Conservation (phyloP, 2,329 filamentous ascomycete genomes). For the Colletotrichum australisinense region DNA sequence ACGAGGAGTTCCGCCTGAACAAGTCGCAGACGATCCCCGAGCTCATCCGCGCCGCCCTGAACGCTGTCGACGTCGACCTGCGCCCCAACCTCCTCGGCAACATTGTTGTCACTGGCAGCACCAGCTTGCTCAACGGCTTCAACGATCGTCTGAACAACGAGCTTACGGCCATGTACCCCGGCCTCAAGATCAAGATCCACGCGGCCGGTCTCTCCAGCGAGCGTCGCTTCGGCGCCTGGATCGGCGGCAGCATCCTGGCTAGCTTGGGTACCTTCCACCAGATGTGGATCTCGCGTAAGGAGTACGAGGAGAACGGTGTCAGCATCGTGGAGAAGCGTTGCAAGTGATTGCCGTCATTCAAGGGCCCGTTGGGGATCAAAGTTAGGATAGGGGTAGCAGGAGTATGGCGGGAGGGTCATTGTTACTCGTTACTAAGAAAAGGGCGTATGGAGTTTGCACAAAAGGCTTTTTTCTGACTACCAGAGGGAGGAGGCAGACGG, state of each 20-base stretch:
- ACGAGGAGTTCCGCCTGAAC: constrained; percentile 57
- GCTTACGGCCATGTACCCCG: constrained; percentile 83
- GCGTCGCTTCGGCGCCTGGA: constrained; percentile 92
- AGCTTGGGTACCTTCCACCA: constrained; percentile 98
- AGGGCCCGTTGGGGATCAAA: not conserved
- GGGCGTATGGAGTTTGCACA: constrained; percentile 34
- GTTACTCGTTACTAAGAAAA: constrained; percentile 19
- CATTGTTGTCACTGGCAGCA: constrained; percentile 92
- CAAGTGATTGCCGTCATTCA: constrained; percentile 68
- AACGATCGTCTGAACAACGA: constrained; percentile 91
- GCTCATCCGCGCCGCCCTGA: constrained; percentile 81
- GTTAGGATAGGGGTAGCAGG: constrained; percentile 23
- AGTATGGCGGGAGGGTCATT: constrained; percentile 28
- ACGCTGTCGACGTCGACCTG: constrained; percentile 88
- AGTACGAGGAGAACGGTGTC: constrained; percentile 95
- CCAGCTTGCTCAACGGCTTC: constrained; percentile 89
- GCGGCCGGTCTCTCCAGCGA: constrained; percentile 89
- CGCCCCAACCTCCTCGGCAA: constrained; percentile 86
- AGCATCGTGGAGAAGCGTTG: constrained; percentile 96
- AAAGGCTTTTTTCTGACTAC: constrained; percentile 19
- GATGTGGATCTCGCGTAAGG: constrained; percentile 98
- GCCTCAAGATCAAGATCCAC: constrained; percentile 87
- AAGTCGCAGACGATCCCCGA: constrained; percentile 85
- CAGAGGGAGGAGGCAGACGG: constrained; percentile 2
- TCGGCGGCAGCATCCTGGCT: constrained; percentile 94